Percentiles rank a stretch among this genome's conserved stretches.
These are phyloP conservation scores for Colletotrichum scovillei DNA, from an alignment of 2,329 filamentous ascomycete genomes.

Conservation along the genomic window DNA sequence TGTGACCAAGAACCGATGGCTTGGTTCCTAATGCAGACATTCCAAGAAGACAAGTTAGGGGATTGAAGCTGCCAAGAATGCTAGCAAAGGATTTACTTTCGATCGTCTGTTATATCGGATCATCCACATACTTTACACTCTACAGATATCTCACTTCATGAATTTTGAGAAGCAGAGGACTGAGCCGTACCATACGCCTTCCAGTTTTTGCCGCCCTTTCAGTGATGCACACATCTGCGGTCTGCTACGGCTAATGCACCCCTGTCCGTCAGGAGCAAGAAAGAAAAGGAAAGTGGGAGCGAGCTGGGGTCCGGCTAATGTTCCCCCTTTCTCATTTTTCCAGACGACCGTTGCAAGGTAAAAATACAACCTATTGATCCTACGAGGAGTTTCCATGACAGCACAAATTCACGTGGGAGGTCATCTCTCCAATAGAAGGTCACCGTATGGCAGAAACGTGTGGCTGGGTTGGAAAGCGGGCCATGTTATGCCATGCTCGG, in stretches of 20 bases:
- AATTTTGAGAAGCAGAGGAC: too few species aligned
- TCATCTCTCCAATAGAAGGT: background rate
- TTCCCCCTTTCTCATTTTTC: background rate
- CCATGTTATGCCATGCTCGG: background rate
- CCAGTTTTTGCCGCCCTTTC: too few species aligned
- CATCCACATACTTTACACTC: too few species aligned
- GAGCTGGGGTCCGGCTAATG: conserved; percentile 8
- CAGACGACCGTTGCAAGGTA: background rate
- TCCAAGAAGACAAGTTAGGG: background rate
- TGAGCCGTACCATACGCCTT: too few species aligned
- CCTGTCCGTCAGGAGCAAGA: background rate
- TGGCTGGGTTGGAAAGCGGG: conserved; percentile 4
- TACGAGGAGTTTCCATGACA: background rate
- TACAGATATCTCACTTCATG: too few species aligned
- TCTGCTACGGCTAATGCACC: too few species aligned
- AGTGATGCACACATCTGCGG: too few species aligned
- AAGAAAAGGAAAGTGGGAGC: conserved; percentile 10
- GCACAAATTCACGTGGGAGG: background rate
- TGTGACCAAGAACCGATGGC: background rate
- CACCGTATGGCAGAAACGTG: background rate
- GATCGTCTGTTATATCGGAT: background rate
- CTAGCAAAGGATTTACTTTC: background rate
- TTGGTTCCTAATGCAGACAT: conserved; percentile 2
- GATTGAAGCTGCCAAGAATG: background rate
- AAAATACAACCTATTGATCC: background rate